Conservation (phyloP, 768 basidiomycete species). For the Hygrophorus pudorinus region DNA sequence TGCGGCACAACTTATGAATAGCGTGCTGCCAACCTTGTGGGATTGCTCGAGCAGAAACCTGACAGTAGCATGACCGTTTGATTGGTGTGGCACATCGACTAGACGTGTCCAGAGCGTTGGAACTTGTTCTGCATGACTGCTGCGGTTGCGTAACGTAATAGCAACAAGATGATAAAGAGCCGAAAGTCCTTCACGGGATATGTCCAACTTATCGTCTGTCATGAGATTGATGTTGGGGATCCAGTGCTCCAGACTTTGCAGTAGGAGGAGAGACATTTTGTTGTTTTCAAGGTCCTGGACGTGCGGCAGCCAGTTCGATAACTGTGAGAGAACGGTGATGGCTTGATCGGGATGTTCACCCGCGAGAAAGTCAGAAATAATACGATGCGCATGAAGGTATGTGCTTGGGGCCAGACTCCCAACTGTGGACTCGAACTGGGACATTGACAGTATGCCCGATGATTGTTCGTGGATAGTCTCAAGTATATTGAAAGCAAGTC, state of each 20-base stretch:
- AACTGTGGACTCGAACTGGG: slow-evolving; percentile 64
- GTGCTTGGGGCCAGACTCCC: slow-evolving; percentile 65
- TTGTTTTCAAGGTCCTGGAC: slow-evolving; percentile 41
- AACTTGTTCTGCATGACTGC: slow-evolving; percentile 72
- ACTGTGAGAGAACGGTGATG: slow-evolving; percentile 54
- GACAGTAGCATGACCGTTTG: slow-evolving; percentile 71
- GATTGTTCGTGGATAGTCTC: slow-evolving; percentile 62
- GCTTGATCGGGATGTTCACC: slow-evolving; percentile 64
- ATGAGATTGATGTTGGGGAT: slow-evolving; percentile 65
- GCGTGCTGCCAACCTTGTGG: slow-evolving; percentile 67
- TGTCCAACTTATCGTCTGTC: slow-evolving; percentile 42
- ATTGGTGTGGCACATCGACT: slow-evolving; percentile 58
- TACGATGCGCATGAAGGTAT: slow-evolving; percentile 71
- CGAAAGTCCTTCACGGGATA: slow-evolving; percentile 49
- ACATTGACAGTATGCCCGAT: slow-evolving; percentile 57
- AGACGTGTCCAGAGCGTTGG: slow-evolving; percentile 70
- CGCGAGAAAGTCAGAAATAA: slow-evolving; percentile 70
- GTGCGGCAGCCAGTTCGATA: slow-evolving; percentile 63
- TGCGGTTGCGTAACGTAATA: slow-evolving; percentile 68
- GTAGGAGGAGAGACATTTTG: slow-evolving; percentile 42
- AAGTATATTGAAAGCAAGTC: slow-evolving; percentile 70
- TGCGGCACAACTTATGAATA: slow-evolving; percentile 71
- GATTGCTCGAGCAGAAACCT: slow-evolving; percentile 85
- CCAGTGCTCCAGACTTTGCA: slow-evolving; percentile 83
- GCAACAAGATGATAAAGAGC: slow-evolving; percentile 75